phyloP scores from a whole-genome alignment of 2,329 filamentous ascomycete species.

The Curvularia lunata region DNA sequence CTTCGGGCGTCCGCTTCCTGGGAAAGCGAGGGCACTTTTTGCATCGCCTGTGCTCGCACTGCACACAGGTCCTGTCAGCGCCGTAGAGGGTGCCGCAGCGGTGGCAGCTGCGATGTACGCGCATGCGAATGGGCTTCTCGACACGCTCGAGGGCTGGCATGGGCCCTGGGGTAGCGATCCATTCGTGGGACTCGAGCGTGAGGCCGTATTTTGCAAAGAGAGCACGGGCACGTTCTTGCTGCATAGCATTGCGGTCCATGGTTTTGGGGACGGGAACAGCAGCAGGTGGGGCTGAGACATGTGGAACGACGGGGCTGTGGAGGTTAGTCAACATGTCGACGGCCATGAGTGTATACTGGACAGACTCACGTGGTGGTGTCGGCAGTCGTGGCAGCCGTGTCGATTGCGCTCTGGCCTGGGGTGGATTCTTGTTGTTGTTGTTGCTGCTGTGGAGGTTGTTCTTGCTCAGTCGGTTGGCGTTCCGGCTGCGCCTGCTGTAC shows the following conservation, averaged over 20 bases:
- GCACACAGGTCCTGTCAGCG: conserved; percentile 72
- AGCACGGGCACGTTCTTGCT: conserved; percentile 49
- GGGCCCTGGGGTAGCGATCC: conserved; percentile 36
- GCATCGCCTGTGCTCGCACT: conserved; percentile 82
- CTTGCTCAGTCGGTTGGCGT: conserved; percentile 1
- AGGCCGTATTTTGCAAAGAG: conserved; percentile 54
- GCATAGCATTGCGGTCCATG: conserved; percentile 44
- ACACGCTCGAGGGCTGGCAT: conserved; percentile 58
- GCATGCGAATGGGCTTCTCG: conserved; percentile 78
- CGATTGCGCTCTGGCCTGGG: conserved; percentile 9
- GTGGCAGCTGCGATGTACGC: conserved; percentile 81
- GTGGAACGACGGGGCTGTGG: conserved; percentile 8
- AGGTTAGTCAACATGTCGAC: conserved; percentile 3
- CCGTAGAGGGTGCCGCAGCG: conserved; percentile 78
- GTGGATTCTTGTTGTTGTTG: background rate
- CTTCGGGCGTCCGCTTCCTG: conserved; percentile 60
- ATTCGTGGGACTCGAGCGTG: conserved; percentile 50
- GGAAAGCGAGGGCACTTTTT: conserved; percentile 80
- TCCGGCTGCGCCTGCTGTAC: background rate
- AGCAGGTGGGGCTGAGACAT: conserved; percentile 15
- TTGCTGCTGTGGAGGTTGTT: background rate
- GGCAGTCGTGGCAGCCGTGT: conserved; percentile 11
- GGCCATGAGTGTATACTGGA: background rate
- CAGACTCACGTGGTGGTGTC: conserved; percentile 13
- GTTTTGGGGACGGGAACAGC: conserved; percentile 21